These are phyloP conservation scores for Lonicera japonica DNA, from an alignment of 129 eudicot species.

Conservation along the genomic window DNA sequence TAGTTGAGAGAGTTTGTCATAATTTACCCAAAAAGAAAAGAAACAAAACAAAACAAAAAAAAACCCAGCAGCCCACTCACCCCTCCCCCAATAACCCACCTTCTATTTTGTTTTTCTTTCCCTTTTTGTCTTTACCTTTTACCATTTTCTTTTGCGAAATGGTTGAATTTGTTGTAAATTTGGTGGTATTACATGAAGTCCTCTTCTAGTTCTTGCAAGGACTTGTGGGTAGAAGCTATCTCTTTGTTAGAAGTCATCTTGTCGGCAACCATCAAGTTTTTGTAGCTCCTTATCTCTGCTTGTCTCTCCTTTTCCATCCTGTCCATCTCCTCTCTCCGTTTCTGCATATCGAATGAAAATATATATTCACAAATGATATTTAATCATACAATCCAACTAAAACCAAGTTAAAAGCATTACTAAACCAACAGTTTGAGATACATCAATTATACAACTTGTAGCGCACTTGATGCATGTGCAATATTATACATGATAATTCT, in stretches of 20 bases:
- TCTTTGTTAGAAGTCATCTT: constrained; percentile 95
- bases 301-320: constrained; percentile 90
- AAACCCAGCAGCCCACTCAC: background rate
- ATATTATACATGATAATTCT: too few species aligned
- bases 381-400: too few species aligned
- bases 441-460: too few species aligned
- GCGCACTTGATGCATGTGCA: too few species aligned
- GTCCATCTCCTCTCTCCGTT: constrained; percentile 86
- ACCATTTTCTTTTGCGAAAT: background rate
- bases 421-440: too few species aligned
- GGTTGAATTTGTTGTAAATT: background rate
- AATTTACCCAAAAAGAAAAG: too few species aligned
- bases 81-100: background rate
- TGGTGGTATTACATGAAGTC: constrained; percentile 94
- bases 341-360: constrained; percentile 29
- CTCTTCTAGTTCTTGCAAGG: constrained; percentile 90
- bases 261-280: constrained; percentile 94
- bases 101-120: too few species aligned
- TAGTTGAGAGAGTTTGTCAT: too few species aligned
- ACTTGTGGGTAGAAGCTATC: constrained; percentile 70
- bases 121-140: background rate
- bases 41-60: too few species aligned
- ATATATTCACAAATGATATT: too few species aligned
- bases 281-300: constrained; percentile 89
- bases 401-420: too few species aligned